Conservation (phyloP, 2,329 filamentous ascomycete genomes). For the Exutisphaerella laricina region DNA sequence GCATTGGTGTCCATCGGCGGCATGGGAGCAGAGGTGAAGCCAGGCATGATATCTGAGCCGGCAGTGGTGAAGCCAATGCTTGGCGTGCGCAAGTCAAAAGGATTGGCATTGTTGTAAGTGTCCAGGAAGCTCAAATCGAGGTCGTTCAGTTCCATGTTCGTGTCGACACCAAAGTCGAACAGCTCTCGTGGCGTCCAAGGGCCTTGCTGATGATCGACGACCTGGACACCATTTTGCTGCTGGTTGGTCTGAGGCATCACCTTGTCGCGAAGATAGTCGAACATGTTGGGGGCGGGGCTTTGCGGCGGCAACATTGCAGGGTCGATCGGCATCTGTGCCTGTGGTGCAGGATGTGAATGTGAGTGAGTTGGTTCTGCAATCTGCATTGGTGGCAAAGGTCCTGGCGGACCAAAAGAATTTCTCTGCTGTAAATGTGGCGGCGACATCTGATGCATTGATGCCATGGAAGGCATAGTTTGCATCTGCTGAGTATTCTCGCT, state of each 20-base stretch:
- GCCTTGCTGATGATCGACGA: constrained; percentile 31
- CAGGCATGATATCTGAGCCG: constrained; percentile 32
- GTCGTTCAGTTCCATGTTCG: constrained; percentile 43
- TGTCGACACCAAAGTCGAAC: constrained; percentile 42
- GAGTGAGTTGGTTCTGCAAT: constrained; percentile 19
- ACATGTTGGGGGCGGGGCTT: constrained; percentile 24
- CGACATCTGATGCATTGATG: constrained; percentile 23
- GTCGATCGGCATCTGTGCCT: constrained; percentile 24
- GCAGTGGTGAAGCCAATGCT: constrained; percentile 31
- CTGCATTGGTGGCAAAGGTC: constrained; percentile 19
- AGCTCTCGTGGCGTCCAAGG: constrained; percentile 42
- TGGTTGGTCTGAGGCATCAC: constrained; percentile 25
- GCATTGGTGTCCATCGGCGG: constrained; percentile 31
- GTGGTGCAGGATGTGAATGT: constrained; percentile 13
- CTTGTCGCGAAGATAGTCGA: constrained; percentile 33
- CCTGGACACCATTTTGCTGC: constrained; percentile 23
- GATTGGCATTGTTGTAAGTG: constrained; percentile 41
- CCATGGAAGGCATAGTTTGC: constrained; percentile 17
- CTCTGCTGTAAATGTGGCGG: constrained; percentile 23
- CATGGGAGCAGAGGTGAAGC: constrained; percentile 30
- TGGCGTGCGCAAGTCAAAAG: constrained; percentile 36
- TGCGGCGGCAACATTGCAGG: constrained; percentile 29
- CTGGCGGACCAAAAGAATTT: constrained; percentile 16
- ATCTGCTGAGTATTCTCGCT: constrained; percentile 11
- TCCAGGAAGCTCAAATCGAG: constrained; percentile 43